A percentile compares a stretch with the other conserved stretches of the same genome.
These are phyloP conservation scores for Trypanosoma lewisi DNA, from an alignment of 208 protist genomes.

Conservation along the genomic window DNA sequence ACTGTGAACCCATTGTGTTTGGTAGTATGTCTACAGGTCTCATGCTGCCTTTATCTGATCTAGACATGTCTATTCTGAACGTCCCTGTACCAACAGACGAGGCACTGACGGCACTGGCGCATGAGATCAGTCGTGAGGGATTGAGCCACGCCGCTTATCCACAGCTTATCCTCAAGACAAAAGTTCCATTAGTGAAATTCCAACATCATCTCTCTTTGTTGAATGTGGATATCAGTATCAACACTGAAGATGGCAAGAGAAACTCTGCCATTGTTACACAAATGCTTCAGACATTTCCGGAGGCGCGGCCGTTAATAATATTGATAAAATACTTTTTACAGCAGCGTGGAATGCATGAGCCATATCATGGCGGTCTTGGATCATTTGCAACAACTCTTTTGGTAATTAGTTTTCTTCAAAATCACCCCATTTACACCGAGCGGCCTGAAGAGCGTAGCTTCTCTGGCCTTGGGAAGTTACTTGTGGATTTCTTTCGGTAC, in stretches of 20 bases:
- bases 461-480: conserved; percentile 85
- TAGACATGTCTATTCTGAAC: conserved; percentile 81
- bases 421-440: conserved; percentile 78
- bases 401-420: conserved; percentile 90
- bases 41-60: conserved; percentile 78
- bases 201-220: conserved; percentile 64
- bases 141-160: conserved; percentile 70
- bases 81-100: conserved; percentile 51
- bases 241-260: conserved; percentile 67
- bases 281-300: conserved; percentile 64
- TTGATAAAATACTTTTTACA: conserved; percentile 92
- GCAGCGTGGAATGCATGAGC: conserved; percentile 91
- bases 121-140: conserved; percentile 51
- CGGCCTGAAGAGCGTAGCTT: conserved; percentile 41
- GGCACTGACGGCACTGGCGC: conserved; percentile 56
- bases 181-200: conserved; percentile 94
- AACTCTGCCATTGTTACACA: conserved; percentile 77
- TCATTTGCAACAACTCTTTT: conserved; percentile 89
- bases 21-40: conserved; percentile 88
- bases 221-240: conserved; percentile 91
- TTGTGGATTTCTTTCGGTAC: conserved; percentile 94
- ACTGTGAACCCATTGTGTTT: conserved; percentile 72
- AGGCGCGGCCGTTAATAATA: conserved; percentile 75
- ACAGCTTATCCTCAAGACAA: conserved; percentile 90
- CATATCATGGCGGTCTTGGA: conserved; percentile 91